phyloP scores from a whole-genome alignment of 305 asterid species.

The Fraxinus latifolia region DNA sequence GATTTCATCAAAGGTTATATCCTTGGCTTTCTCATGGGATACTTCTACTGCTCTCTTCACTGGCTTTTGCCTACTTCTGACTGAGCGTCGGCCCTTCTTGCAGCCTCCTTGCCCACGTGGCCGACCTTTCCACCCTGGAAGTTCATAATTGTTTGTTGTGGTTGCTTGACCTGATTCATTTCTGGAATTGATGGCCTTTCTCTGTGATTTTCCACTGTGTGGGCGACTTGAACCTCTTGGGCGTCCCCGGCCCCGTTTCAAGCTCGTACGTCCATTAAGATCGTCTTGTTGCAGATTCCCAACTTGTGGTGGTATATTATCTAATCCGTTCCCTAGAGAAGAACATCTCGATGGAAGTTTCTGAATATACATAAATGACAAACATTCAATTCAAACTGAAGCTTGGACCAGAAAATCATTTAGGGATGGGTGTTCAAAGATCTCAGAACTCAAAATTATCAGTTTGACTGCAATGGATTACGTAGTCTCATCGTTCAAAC shows the following conservation, averaged over 20 bases:
- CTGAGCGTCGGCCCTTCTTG: conserved; percentile 51
- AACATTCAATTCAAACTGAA: not conserved
- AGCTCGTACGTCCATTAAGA: conserved; percentile 26
- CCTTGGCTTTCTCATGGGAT: conserved; percentile 16
- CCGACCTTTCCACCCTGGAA: conserved; percentile 51
- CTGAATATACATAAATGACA: conserved; percentile 33
- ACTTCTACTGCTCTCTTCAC: conserved; percentile 20
- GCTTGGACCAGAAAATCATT: not conserved
- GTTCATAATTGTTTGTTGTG: conserved; percentile 27
- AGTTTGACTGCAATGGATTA: not conserved
- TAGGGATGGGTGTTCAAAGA: not conserved
- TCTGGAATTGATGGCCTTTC: conserved; percentile 30
- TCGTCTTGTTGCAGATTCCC: conserved; percentile 38
- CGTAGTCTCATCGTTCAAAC: not conserved
- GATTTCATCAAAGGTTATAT: conserved; percentile 21
- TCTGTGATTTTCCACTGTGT: conserved; percentile 45
- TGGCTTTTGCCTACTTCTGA: conserved; percentile 41
- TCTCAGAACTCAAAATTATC: not conserved
- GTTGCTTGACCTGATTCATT: conserved; percentile 29
- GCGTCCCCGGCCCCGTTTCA: conserved; percentile 57
- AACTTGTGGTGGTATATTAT: conserved; percentile 25
- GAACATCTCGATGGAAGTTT: conserved; percentile 38
- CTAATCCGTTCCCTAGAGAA: conserved; percentile 27
- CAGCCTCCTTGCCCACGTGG: conserved; percentile 43
- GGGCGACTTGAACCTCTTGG: conserved; percentile 48